These are phyloP conservation scores for Penicillium sp. DNA, from an alignment of 2,329 filamentous ascomycete genomes.

Conservation along the genomic window DNA sequence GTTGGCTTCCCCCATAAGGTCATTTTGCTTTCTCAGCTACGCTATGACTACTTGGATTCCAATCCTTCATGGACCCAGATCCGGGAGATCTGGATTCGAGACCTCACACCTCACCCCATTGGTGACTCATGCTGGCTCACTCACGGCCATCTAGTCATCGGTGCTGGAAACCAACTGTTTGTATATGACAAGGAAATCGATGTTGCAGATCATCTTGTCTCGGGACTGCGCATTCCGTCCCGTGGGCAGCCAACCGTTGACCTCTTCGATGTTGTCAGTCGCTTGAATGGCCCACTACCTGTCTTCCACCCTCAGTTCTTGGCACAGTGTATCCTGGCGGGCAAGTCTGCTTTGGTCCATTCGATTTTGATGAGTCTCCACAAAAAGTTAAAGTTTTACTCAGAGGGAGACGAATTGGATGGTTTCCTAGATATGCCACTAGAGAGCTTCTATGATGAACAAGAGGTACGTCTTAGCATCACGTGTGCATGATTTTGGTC, in stretches of 20 bases:
- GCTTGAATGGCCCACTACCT: conserved; percentile 83
- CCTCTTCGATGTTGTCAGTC: conserved; percentile 77
- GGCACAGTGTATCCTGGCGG: conserved; percentile 79
- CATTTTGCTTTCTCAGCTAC: conserved; percentile 78
- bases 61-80: conserved; percentile 88
- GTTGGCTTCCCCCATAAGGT: conserved; percentile 91
- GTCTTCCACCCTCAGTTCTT: conserved; percentile 92
- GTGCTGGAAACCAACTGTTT: conserved; percentile 88
- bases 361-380: conserved; percentile 71
- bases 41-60: conserved; percentile 87
- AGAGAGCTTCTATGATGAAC: conserved; percentile 50
- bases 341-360: conserved; percentile 72
- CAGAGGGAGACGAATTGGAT: conserved; percentile 77
- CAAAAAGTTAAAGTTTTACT: conserved; percentile 77
- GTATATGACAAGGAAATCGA: conserved; percentile 77
- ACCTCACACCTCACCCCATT: conserved; percentile 84
- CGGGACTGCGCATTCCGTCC: conserved; percentile 54
- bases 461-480: conserved; percentile 39
- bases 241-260: conserved; percentile 58
- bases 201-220: conserved; percentile 60
- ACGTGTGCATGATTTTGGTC: conserved; percentile 1
- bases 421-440: conserved; percentile 67
- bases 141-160: conserved; percentile 81
- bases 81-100: conserved; percentile 76
- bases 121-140: conserved; percentile 91